Evolutionary conservation across 176 grass and related monocot genomes (phyloP).

Genomic region (Melocanna baccifera): DNA sequence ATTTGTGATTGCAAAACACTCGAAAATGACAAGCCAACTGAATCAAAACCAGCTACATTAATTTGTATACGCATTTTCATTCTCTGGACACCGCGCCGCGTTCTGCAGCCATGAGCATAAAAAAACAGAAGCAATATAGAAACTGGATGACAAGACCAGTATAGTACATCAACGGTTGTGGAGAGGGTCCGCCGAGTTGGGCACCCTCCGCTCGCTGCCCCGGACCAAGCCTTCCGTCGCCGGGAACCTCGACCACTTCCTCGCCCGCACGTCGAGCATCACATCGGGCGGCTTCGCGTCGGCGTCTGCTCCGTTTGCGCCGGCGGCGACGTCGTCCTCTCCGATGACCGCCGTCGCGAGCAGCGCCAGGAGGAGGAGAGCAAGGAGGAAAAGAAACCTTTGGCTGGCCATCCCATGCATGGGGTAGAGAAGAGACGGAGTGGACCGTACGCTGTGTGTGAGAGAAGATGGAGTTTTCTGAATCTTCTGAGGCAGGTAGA

Average conservation of each 20-base stretch:
- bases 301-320: background rate
- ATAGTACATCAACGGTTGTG: conserved; percentile 60
- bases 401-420: conserved; percentile 44
- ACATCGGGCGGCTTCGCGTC: background rate
- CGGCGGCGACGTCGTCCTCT: background rate
- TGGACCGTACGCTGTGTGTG: background rate
- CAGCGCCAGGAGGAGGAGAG: conserved; percentile 35
- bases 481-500: conserved; percentile 4
- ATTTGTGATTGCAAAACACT: conserved; percentile 28
- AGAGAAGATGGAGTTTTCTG: conserved; percentile 17
- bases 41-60: conserved; percentile 35
- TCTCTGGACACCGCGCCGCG: background rate
- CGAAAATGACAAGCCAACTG: background rate
- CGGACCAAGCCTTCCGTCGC: conserved; percentile 48
- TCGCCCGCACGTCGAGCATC: conserved; percentile 34
- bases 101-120: conserved; percentile 10
- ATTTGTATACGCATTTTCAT: conserved; percentile 22
- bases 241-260: conserved; percentile 44
- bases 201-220: conserved; percentile 66
- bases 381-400: conserved; percentile 37
- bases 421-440: background rate
- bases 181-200: conserved; percentile 80
- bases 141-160: background rate
- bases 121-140: background rate
- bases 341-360: conserved; percentile 31